Evolutionary conservation across 495 filamentous ascomycete genomes (phyloP), one percentile per base, ranked within the genome.

Genomic region (Geopyxis carbonaria): DNA sequence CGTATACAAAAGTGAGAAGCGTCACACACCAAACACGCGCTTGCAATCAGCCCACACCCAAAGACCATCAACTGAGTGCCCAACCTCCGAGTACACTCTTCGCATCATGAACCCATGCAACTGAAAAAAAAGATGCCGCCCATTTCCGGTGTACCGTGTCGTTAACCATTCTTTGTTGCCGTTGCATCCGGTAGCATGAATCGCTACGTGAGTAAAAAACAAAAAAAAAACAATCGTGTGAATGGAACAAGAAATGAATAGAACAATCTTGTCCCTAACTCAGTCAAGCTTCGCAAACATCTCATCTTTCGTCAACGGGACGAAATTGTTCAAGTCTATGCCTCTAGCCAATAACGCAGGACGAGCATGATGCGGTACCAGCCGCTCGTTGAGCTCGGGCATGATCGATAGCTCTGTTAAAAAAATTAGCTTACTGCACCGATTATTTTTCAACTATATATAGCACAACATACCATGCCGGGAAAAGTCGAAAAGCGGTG

Each of bases 281-380:
- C 83, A 97, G 63, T 97, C 89, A 61, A 97, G 69, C 58, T 84
- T 83, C 30, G 89, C 89, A 70, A 92, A 79, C 89, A 97, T 97
- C 55, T 95, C 83, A 43, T 85, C 75, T 64, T 83, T 89, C 35
- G 76, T 59, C 63, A 95, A 70, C 10, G 89, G 89, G 46, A 70
- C 79, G 57, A 97, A 85, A 57, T 86, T 87, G 58, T 95, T 80
- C 57, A 93, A 80, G 59, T 94, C 86, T 45, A 97, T 70, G 23
- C 85, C 85, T 29, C 74, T 75, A 24, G 71, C 67, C 33, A 73
- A 70, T 35, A 97, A 67, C 42, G 70, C 68, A 18, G 80, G 63
- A 42, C 75, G 75, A 53, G 82, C 70, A 58, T 97, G 81, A 37
- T 70, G 62, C 38, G 89, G 89, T 39, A 95, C 81, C 48, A 99